A percentile compares a stretch with the other conserved stretches of the same genome.
phyloP scores from a whole-genome alignment of 805 yeast genomes.

The Lipomyces starkeyi region DNA sequence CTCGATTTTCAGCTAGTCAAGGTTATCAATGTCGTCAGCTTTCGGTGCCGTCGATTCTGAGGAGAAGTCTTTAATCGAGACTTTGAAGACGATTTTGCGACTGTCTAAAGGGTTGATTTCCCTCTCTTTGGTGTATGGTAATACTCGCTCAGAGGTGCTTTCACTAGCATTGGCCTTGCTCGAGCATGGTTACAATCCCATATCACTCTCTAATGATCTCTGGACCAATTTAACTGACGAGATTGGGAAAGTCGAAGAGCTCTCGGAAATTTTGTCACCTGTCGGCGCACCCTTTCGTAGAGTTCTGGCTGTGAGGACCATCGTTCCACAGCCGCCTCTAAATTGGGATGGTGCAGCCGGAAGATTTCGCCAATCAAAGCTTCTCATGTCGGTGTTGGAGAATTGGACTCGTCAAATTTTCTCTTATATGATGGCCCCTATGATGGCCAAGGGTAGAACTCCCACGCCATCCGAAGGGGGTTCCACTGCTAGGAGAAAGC shows the following conservation, averaged over 20 bases:
- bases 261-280: slow-evolving; percentile 7
- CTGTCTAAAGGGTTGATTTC: slow-evolving; percentile 5
- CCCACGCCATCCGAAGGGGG: slow-evolving; percentile 7
- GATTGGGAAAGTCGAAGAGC: background rate
- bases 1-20: background rate
- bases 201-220: slow-evolving; percentile 2
- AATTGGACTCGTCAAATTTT: slow-evolving; percentile 6
- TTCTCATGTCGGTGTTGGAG: slow-evolving; percentile 9
- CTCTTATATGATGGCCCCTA: slow-evolving; percentile 4
- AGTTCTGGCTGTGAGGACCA: slow-evolving; percentile 3
- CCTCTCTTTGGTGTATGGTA: slow-evolving; percentile 2
- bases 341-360: slow-evolving; percentile 9
- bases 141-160: background rate
- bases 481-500: slow-evolving; percentile 3
- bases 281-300: slow-evolving; percentile 3
- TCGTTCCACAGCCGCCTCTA: slow-evolving; percentile 8
- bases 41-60: slow-evolving; percentile 9
- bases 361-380: slow-evolving; percentile 4
- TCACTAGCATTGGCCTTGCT: slow-evolving; percentile 7
- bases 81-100: slow-evolving; percentile 5
- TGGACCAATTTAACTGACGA: slow-evolving; percentile 5
- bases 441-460: slow-evolving; percentile 10
- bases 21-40: slow-evolving; percentile 8
- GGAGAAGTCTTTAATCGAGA: slow-evolving; percentile 4
- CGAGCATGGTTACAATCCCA: slow-evolving; percentile 11